Evolutionary conservation across 352 stramenopile genomes (phyloP).

Genomic region (Pythium pectinolyticum): DNA sequence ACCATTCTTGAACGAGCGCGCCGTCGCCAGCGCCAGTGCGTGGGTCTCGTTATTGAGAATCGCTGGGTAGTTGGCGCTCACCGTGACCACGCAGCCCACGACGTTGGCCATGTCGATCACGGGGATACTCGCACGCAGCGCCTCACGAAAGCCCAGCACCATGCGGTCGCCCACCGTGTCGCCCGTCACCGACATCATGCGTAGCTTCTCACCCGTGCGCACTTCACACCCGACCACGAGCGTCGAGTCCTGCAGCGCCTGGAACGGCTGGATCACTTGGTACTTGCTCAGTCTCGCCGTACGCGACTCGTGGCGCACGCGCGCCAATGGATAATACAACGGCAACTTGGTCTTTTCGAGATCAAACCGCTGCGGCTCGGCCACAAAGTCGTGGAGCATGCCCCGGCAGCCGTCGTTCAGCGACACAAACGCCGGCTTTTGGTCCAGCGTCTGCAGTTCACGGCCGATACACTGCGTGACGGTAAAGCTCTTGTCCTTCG

Average conservation of each 20-base stretch:
- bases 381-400: slow-evolving; percentile 67
- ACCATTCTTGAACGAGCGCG: slow-evolving; percentile 52
- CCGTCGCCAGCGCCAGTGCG: slow-evolving; percentile 48
- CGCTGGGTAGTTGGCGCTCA: slow-evolving; percentile 68
- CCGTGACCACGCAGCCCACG: slow-evolving; percentile 64
- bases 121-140: slow-evolving; percentile 51
- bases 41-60: slow-evolving; percentile 71
- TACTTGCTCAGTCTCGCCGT: slow-evolving; percentile 50
- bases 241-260: slow-evolving; percentile 46
- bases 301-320: slow-evolving; percentile 40
- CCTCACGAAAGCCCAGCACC: slow-evolving; percentile 51
- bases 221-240: slow-evolving; percentile 60
- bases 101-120: slow-evolving; percentile 58
- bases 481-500: slow-evolving; percentile 63
- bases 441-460: slow-evolving; percentile 59
- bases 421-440: slow-evolving; percentile 67
- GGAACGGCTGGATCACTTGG: slow-evolving; percentile 75
- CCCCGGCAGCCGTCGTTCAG: slow-evolving; percentile 78
- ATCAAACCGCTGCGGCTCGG: slow-evolving; percentile 62
- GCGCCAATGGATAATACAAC: slow-evolving; percentile 73
- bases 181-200: slow-evolving; percentile 71
- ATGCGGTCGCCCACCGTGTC: slow-evolving; percentile 55
- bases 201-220: slow-evolving; percentile 58
- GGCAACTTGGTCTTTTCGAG: slow-evolving; percentile 62
- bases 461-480: slow-evolving; percentile 66